Evolutionary conservation across 2,329 filamentous ascomycete species (phyloP).

Genomic region (Anthostomella pinea): DNA sequence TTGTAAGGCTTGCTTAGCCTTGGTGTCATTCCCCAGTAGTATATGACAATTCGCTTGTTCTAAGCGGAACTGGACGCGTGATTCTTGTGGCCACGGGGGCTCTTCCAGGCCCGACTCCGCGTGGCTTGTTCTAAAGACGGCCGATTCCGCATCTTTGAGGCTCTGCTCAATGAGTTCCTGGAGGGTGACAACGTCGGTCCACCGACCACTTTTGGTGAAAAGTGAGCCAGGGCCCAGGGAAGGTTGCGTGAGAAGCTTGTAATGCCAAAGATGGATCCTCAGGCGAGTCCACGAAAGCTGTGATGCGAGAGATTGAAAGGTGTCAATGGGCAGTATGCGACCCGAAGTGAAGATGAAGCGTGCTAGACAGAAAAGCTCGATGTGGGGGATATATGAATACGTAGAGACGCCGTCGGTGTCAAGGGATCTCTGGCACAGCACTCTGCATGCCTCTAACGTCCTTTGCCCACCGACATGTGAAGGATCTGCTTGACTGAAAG

Average conservation of each 20-base stretch:
- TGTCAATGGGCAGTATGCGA: conserved; percentile 16
- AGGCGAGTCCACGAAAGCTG: conserved; percentile 59
- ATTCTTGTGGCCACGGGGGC: conserved; percentile 40
- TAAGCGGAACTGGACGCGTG: conserved; percentile 69
- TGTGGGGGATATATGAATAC: conserved; percentile 77
- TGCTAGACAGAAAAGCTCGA: conserved; percentile 81
- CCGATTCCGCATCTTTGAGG: conserved; percentile 39
- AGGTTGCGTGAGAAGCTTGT: conserved; percentile 58
- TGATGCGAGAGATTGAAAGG: conserved; percentile 32
- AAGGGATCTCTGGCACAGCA: conserved; percentile 62
- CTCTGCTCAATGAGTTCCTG: conserved; percentile 46
- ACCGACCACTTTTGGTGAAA: conserved; percentile 55
- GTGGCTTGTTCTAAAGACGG: conserved; percentile 8
- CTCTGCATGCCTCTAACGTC: conserved; percentile 20
- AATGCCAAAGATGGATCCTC: conserved; percentile 69
- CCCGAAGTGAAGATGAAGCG: conserved; percentile 46
- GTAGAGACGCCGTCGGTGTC: conserved; percentile 81
- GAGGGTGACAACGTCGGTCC: conserved; percentile 58
- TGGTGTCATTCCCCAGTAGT: conserved; percentile 75
- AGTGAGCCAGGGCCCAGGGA: conserved; percentile 51
- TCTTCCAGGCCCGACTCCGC: conserved; percentile 25
- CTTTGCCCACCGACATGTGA: conserved; percentile 1
- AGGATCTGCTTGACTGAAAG: conserved; percentile 22
- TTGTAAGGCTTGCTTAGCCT: conserved; percentile 69
- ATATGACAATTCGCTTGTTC: conserved; percentile 83